Conservation (phyloP, 257 asterid genomes). For the Gardenia jasminoides region DNA sequence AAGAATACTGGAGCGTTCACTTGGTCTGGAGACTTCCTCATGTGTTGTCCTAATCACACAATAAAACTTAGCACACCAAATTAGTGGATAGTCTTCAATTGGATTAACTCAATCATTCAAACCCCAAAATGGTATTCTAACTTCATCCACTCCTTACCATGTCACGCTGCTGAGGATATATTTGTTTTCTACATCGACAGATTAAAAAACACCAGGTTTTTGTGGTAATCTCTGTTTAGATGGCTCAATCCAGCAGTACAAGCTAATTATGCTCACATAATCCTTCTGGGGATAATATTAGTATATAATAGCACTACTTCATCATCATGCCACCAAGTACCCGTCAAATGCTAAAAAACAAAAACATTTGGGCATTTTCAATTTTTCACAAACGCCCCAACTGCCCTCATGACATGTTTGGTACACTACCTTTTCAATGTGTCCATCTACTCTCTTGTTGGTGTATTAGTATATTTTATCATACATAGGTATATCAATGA, state of each 20-base stretch:
- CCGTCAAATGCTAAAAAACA: conserved; percentile 19
- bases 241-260: conserved; percentile 20
- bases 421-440: conserved; percentile 16
- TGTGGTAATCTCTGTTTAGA: conserved; percentile 19
- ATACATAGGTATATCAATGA: neutral
- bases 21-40: conserved; percentile 7
- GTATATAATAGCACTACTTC: conserved; percentile 1
- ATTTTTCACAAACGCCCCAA: neutral
- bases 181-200: conserved; percentile 16
- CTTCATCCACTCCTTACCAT: neutral
- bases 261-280: neutral
- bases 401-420: neutral
- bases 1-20: neutral
- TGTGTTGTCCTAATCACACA: conserved; percentile 11
- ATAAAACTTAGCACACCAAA: neutral
- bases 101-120: neutral
- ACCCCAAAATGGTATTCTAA: neutral
- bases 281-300: neutral
- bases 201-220: conserved; percentile 1
- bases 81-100: neutral
- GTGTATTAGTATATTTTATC: neutral
- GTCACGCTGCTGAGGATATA: conserved; percentile 9
- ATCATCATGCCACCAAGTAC: conserved; percentile 14
- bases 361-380: conserved; percentile 5
- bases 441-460: neutral